Evolutionary conservation across 192 early-diverging fungal genomes (phyloP).

Genomic region (Backusella sp.): DNA sequence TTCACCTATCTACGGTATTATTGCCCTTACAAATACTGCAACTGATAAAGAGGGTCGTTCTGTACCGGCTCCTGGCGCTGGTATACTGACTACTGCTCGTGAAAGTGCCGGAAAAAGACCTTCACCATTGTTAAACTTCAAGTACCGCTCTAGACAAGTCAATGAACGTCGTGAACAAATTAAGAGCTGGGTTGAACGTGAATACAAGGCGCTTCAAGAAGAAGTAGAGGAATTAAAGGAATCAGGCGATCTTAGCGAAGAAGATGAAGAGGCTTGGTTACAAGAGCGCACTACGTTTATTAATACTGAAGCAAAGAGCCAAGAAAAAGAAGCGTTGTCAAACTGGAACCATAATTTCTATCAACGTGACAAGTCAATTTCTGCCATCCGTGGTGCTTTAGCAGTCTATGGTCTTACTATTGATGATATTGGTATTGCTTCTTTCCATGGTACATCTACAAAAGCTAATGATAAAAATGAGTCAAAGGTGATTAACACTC

Average conservation of each 20-base stretch:
- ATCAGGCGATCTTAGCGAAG: conserved; percentile 34
- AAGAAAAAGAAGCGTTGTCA: conserved; percentile 71
- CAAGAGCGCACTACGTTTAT: conserved; percentile 50
- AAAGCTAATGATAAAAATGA: conserved; percentile 97
- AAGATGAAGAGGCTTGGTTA: conserved; percentile 45
- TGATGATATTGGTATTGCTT: conserved; percentile 91
- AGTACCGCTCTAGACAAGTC: conserved; percentile 81
- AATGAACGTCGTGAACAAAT: conserved; percentile 72
- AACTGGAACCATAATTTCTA: conserved; percentile 85
- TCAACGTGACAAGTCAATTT: conserved; percentile 64
- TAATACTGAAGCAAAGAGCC: conserved; percentile 59
- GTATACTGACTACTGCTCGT: conserved; percentile 88
- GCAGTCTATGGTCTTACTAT: conserved; percentile 85
- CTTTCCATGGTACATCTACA: conserved; percentile 95
- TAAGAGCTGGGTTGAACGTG: conserved; percentile 74
- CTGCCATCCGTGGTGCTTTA: conserved; percentile 84
- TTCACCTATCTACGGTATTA: conserved; percentile 88
- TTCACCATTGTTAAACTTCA: conserved; percentile 71
- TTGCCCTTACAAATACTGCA: conserved; percentile 85
- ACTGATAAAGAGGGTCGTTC: conserved; percentile 94
- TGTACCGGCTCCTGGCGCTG: conserved; percentile 92
- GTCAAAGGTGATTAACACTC: conserved; percentile 78
- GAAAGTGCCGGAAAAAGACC: conserved; percentile 54
- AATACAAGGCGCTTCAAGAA: conserved; percentile 66
- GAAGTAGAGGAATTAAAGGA: conserved; percentile 62